phyloP scores from a whole-genome alignment of 805 yeast species.

The Candida lessepsii region DNA sequence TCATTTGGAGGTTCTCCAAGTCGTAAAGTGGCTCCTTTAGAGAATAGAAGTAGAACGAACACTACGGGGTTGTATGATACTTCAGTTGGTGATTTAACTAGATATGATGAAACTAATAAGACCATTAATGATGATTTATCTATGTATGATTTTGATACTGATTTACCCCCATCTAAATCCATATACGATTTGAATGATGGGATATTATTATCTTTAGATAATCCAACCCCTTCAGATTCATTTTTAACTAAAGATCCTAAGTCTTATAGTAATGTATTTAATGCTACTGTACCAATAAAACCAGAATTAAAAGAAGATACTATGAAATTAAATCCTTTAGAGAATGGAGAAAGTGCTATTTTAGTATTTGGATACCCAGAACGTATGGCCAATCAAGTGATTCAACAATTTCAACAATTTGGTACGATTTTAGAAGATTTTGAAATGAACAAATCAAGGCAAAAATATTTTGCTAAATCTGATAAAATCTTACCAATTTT shows the following conservation, averaged over 20 bases:
- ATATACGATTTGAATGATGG: conserved; percentile 49
- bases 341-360: conserved; percentile 58
- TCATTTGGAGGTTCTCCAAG: conserved; percentile 37
- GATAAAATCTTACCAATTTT: conserved; percentile 58
- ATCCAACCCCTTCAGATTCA: conserved; percentile 35
- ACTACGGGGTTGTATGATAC: conserved; percentile 20
- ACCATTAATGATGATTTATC: conserved; percentile 27
- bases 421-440: conserved; percentile 80
- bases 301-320: conserved; percentile 11
- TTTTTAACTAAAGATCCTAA: conserved; percentile 48
- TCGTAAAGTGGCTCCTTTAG: conserved; percentile 19
- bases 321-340: conserved; percentile 22
- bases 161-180: conserved; percentile 51
- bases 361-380: conserved; percentile 90
- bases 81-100: conserved; percentile 14
- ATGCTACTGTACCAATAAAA: conserved; percentile 11
- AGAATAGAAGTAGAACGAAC: conserved; percentile 17
- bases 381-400: conserved; percentile 59
- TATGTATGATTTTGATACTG: conserved; percentile 27
- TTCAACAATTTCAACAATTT: conserved; percentile 72
- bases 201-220: conserved; percentile 34
- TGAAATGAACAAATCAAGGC: conserved; percentile 31
- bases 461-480: conserved; percentile 10
- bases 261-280: conserved; percentile 46
- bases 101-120: conserved; percentile 32